Evolutionary conservation across 129 eudicot species (phyloP), one percentile per base, ranked within the genome.

Genomic region (Oenanthe sinensis): DNA sequence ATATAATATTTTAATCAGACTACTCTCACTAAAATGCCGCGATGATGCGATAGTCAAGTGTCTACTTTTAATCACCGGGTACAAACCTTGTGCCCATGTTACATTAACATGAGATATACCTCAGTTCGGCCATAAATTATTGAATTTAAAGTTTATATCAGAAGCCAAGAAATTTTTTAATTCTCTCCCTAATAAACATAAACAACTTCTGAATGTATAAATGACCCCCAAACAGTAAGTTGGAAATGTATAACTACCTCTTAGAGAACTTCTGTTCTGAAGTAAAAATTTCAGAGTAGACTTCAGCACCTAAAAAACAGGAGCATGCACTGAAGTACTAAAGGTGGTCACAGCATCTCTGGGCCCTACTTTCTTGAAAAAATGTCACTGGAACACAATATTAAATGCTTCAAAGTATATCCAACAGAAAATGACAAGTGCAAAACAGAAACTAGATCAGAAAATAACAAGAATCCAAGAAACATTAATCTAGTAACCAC

Each of bases 381-480:
- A 44, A 20, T 22, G 68, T 3, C 67, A 17, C 80, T 67, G 83
- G 67, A 75, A 79, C 81, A 78, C 80, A 75, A 45, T 85, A 86
- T 46, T 83, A 81, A 86, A 83, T 83, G 82, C 81, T 70, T 43
- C 82, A 72, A 74, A 68, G 77, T 74, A 80, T 48, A 81, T 84
- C 92, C 77, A 88, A 87, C 81, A 82, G 85, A 85, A 75, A 71
- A 49, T 77, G 85, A 83, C 90, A 85, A 85, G 16, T 62, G 67
- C 65, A 74, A 85, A 79, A 80, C 88, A 71, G 81, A 78, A 78
- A 78, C 86, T 80, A 82, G 42, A 78, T 40, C 74, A 72, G 42
- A 42, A 28, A 74, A 52, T 37, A 60, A 80, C 67, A 80, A 86
- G 47, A 58, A 79, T 83, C 92, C 89, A 85, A 90, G 55, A 74